Evolutionary conservation across 2,329 filamentous ascomycete genomes (phyloP).

Genomic region (Apiospora marii): DNA sequence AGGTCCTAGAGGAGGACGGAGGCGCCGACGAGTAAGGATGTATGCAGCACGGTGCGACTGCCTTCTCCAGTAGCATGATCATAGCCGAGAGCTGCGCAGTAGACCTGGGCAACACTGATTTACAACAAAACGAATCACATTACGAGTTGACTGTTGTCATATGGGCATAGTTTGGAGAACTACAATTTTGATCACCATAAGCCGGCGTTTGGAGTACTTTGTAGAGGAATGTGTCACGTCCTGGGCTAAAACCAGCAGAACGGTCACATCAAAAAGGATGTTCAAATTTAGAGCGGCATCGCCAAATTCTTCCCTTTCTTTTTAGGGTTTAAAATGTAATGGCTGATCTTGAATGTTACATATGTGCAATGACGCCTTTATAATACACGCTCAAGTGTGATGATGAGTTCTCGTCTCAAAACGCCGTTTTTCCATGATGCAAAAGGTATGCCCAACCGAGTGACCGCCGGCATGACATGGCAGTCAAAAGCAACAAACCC

Average conservation of each 20-base stretch:
- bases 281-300: neutral
- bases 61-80: conserved; percentile 5
- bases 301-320: neutral
- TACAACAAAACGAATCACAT: neutral
- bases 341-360: neutral
- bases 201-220: conserved; percentile 16
- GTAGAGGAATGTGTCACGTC: neutral
- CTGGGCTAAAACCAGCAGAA: neutral
- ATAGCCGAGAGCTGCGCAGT: neutral
- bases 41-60: neutral
- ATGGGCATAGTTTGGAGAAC: neutral
- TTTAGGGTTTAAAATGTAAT: neutral
- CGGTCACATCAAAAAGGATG: conserved; percentile 2
- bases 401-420: conserved; percentile 17
- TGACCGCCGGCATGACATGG: conserved; percentile 16
- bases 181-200: conserved; percentile 7
- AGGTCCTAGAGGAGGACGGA: neutral
- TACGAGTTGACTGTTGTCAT: neutral
- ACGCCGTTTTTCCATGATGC: conserved; percentile 26
- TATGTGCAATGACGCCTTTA: conserved; percentile 21
- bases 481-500: conserved; percentile 22
- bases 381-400: conserved; percentile 22
- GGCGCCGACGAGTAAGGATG: neutral
- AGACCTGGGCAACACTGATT: neutral
- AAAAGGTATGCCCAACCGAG: conserved; percentile 26